Conservation (phyloP, 2,329 filamentous ascomycete genomes). For the Endoconidiophora polonica region DNA sequence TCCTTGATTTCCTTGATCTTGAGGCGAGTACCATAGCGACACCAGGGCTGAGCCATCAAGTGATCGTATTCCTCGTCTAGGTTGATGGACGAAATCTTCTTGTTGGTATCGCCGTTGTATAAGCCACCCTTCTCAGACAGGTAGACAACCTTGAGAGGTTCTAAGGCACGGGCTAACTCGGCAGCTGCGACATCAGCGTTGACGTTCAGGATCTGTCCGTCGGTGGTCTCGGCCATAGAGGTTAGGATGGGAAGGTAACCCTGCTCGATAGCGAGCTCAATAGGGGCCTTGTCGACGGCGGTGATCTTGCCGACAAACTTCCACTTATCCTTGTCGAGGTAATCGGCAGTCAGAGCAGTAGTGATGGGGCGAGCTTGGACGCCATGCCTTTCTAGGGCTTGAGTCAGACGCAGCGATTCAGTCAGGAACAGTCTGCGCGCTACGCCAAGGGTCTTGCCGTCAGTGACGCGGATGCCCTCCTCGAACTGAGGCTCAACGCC, state of each 20-base stretch:
- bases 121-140: constrained; percentile 95
- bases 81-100: constrained; percentile 96
- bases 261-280: constrained; percentile 79
- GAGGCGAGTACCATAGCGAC: constrained; percentile 79
- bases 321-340: constrained; percentile 92
- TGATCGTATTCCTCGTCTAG: constrained; percentile 90
- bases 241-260: constrained; percentile 87
- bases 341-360: constrained; percentile 83
- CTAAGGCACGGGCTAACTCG: constrained; percentile 71
- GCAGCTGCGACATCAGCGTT: constrained; percentile 95
- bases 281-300: constrained; percentile 74
- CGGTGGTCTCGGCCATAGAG: constrained; percentile 85
- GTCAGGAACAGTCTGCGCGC: constrained; percentile 86
- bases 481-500: constrained; percentile 92
- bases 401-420: constrained; percentile 84
- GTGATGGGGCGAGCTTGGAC: constrained; percentile 80
- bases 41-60: constrained; percentile 88
- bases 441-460: constrained; percentile 83
- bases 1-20: constrained; percentile 99
- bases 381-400: constrained; percentile 77
- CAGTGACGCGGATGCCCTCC: constrained; percentile 88
- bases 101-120: constrained; percentile 80
- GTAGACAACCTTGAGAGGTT: constrained; percentile 95
- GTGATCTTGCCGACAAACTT: constrained; percentile 92
- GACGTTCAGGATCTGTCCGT: constrained; percentile 89